Evolutionary conservation across 108 stramenopile species (phyloP).

Genomic region (Cyclotella atomus): DNA sequence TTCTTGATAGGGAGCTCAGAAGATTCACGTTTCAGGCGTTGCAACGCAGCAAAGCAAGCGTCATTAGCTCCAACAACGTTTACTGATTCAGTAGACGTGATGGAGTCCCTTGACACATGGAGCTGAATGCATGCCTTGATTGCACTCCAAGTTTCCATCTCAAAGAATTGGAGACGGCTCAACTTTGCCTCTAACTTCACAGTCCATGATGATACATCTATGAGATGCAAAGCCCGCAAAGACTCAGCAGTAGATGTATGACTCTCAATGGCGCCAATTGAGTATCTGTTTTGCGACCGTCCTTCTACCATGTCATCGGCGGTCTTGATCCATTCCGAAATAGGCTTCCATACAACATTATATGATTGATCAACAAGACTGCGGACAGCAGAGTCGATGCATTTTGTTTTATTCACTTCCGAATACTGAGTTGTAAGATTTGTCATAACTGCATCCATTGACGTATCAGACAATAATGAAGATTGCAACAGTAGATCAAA

Average conservation of each 20-base stretch:
- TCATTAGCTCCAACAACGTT: constrained; percentile 30
- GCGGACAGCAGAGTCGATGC: constrained; percentile 11
- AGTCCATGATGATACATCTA: constrained; percentile 51
- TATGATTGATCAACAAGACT: constrained; percentile 7
- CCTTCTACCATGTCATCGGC: constrained; percentile 36
- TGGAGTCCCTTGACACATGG: constrained; percentile 8
- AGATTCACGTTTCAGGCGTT: constrained; percentile 40
- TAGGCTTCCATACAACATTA: constrained; percentile 28
- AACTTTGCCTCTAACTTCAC: constrained; percentile 50
- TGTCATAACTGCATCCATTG: constrained; percentile 13
- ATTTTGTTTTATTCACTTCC: neutral
- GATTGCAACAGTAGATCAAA: constrained; percentile 15
- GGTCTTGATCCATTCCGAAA: constrained; percentile 32
- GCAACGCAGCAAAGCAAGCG: constrained; percentile 45
- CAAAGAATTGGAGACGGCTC: constrained; percentile 44
- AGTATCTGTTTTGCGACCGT: constrained; percentile 24
- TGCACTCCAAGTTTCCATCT: constrained; percentile 50
- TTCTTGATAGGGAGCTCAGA: constrained; percentile 39
- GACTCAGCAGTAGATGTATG: constrained; percentile 27
- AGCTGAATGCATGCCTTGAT: constrained; percentile 46
- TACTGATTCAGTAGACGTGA: constrained; percentile 2
- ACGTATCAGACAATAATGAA: constrained; percentile 23
- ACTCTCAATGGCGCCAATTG: constrained; percentile 54
- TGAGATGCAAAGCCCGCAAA: constrained; percentile 34
- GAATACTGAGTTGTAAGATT: constrained; percentile 13